Conservation (phyloP, 768 basidiomycete species). For the Pulveroboletus sp. region DNA sequence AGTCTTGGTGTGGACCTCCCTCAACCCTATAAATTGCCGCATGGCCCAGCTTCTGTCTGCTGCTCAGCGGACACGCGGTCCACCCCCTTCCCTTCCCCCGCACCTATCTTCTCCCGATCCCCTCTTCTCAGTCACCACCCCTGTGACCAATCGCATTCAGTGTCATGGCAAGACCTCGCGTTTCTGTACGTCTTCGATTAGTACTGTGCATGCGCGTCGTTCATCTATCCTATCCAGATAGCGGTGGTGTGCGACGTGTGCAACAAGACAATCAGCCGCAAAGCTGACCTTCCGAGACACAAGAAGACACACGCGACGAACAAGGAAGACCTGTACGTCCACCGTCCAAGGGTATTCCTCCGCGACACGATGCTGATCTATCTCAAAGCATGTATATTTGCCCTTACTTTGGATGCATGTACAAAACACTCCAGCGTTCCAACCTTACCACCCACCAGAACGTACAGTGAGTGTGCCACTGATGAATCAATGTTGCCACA, state of each 20-base stretch:
- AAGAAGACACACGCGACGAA: conserved; percentile 20
- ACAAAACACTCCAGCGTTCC: conserved; percentile 23
- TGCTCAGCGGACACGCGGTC: background rate
- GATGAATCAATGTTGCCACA: background rate
- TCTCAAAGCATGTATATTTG: conserved; percentile 24
- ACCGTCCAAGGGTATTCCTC: background rate
- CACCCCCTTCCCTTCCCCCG: background rate
- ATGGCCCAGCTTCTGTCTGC: background rate
- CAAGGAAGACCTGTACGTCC: conserved; percentile 23
- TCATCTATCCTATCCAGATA: conserved; percentile 3
- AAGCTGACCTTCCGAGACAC: conserved; percentile 27
- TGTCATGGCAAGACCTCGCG: background rate
- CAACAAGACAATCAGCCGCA: conserved; percentile 15
- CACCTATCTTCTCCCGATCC: background rate
- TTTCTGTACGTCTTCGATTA: conserved; percentile 5
- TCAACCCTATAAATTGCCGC: conserved; percentile 17
- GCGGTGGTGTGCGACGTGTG: conserved; percentile 15
- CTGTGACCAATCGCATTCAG: background rate
- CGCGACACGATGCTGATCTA: background rate
- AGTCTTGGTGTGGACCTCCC: conserved; percentile 11
- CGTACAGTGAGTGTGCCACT: conserved; percentile 25
- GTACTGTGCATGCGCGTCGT: background rate
- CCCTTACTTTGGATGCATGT: conserved; percentile 15
- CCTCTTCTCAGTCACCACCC: background rate
- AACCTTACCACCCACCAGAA: conserved; percentile 27